A percentile compares a stretch with the other conserved stretches of the same genome.
Conservation (phyloP, 805 yeast genomes). For the Metschnikowia bowlesiae region DNA sequence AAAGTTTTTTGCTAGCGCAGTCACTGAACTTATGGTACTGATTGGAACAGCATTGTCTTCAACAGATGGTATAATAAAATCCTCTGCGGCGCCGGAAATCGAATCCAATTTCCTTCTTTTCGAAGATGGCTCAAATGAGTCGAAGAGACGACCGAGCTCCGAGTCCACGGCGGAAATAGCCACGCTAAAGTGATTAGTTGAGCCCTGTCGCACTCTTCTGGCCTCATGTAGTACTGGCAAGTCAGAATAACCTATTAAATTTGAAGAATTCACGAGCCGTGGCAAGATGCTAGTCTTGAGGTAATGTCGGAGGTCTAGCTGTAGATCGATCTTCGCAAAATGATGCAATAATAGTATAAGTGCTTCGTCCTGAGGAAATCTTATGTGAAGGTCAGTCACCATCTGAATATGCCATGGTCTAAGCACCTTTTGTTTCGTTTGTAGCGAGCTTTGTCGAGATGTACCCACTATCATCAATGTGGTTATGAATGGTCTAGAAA, state of each 20-base stretch:
- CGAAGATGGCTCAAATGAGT: neutral
- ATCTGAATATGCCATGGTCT: constrained; percentile 14
- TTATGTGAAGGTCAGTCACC: constrained; percentile 7
- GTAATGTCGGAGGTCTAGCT: constrained; percentile 1
- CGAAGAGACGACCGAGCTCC: neutral
- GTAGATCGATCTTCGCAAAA: neutral
- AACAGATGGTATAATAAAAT: neutral
- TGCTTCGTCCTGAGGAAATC: constrained; percentile 14
- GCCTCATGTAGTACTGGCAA: neutral
- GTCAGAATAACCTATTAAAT: neutral
- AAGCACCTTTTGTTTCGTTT: constrained; percentile 2
- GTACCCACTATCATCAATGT: constrained; percentile 11
- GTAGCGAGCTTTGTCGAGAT: neutral
- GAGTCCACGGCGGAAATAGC: constrained; percentile 2
- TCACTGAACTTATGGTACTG: constrained; percentile 17
- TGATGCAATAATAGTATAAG: constrained; percentile 8
- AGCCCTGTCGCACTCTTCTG: neutral
- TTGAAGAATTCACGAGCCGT: neutral
- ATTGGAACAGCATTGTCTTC: constrained; percentile 5
- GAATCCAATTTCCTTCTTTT: neutral
- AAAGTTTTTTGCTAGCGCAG: constrained; percentile 16
- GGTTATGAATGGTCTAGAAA: constrained; percentile 13
- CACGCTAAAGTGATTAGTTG: neutral
- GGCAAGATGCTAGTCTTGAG: neutral
- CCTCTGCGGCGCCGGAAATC: neutral